Evolutionary conservation across 441 rosid genomes (phyloP).

Genomic region (Theobroma grandiflorum): DNA sequence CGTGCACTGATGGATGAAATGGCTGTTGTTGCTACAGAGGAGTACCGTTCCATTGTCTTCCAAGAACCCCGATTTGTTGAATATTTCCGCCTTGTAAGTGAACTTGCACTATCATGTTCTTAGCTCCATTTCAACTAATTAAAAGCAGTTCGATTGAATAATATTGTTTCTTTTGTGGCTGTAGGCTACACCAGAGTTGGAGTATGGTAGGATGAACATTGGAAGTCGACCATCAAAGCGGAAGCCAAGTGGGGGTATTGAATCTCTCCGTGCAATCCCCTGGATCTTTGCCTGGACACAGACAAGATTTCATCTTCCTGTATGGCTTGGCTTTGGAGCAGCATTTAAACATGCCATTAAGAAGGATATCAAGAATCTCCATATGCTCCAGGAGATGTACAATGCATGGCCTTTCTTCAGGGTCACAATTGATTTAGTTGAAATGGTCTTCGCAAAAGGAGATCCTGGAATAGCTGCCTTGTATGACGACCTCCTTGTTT

Average conservation of each 20-base stretch:
- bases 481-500: constrained; percentile 89
- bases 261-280: constrained; percentile 91
- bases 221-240: constrained; percentile 97
- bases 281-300: constrained; percentile 99
- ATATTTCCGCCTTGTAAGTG: constrained; percentile 93
- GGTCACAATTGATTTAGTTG: constrained; percentile 92
- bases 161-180: constrained; percentile 21
- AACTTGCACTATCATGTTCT: constrained; percentile 14
- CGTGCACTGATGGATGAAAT: constrained; percentile 84
- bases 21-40: constrained; percentile 88
- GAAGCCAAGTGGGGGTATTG: constrained; percentile 95
- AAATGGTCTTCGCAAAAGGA: constrained; percentile 99
- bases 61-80: constrained; percentile 92
- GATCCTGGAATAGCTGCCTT: constrained; percentile 87
- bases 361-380: constrained; percentile 77
- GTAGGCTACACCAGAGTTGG: constrained; percentile 95
- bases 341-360: constrained; percentile 67
- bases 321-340: constrained; percentile 94
- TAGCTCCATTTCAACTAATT: background rate
- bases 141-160: constrained; percentile 14
- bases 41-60: constrained; percentile 87
- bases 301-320: constrained; percentile 95
- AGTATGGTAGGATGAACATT: constrained; percentile 97
- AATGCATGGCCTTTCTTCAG: constrained; percentile 91
- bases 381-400: constrained; percentile 87